Evolutionary conservation across 2,329 filamentous ascomycete genomes (phyloP), one percentile per base, ranked within the genome.

Genomic region (Arachnomyces sp.): DNA sequence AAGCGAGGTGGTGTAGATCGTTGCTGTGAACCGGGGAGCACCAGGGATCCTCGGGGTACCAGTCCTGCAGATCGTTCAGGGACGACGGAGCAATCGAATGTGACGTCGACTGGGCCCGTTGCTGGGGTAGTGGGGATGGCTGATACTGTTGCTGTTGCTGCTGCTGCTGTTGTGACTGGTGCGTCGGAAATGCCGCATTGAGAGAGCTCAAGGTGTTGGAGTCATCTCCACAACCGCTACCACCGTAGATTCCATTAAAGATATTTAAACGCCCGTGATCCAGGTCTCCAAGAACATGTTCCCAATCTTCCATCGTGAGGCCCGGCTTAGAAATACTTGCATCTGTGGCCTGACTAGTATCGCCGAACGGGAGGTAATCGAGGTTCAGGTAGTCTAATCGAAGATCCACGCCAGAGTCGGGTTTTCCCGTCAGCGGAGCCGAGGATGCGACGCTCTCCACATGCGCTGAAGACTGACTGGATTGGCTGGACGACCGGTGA

Each of bases 231-330:
- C 57, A 61, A 44, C 66, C 64, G 47, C 57, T 67, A 30, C 56
- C 65, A 9, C 61, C 65, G 36, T 72, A 70, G n/a, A 73, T 63
- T 3, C 64, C 65, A 14, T 67, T 71, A 44, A 71, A 92, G n/a
- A 93, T 82, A 55, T 90, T 93, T 39, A 81, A 78, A 48, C 82
- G 75, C 1, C 86, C 86, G 28, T 80, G 80, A 52, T 94, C 87
- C 59, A 94, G 79, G 15, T 82, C 82, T 3, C 83, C 81, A 2
- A 94, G 72, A 0, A 94, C 72, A 2, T 82, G 78, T 59, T 94
- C 87, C 88, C 87, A 94, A 52, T 92, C 86, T 0, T 78, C 71
- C 7, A 80, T 67, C 1, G 79, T 79, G 9, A 82, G 72, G 12
- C 63, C 65, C 3, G 59, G 30, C 9, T 61, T 32, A 50, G 60